phyloP scores from a whole-genome alignment of 257 asterid species.

The Ehretia macrophylla region DNA sequence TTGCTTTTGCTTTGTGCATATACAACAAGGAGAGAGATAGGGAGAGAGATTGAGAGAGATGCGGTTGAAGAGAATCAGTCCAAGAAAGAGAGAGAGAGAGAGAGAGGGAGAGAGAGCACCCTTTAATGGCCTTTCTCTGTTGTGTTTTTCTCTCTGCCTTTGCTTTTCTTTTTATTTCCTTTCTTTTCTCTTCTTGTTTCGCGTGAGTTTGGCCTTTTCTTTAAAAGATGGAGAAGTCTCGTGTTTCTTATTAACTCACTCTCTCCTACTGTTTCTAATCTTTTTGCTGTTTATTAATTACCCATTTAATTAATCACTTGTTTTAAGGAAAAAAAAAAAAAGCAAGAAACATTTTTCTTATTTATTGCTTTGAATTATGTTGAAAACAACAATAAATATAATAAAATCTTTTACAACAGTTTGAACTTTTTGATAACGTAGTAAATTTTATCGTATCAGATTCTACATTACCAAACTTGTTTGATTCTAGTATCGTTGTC shows the following conservation, averaged over 20 bases:
- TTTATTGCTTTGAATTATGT: neutral
- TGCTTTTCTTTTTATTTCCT: too few species aligned
- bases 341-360: neutral
- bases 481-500: too few species aligned
- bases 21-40: constrained; percentile 15
- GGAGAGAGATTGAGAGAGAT: constrained; percentile 6
- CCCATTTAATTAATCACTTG: neutral
- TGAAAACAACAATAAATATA: too few species aligned
- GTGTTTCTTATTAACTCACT: constrained; percentile 28
- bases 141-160: too few species aligned
- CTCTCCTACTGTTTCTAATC: constrained; percentile 1
- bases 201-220: constrained; percentile 30
- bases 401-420: too few species aligned
- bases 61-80: constrained; percentile 27
- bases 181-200: constrained; percentile 19
- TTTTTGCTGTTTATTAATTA: neutral
- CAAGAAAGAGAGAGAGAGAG: constrained; percentile 17
- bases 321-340: neutral
- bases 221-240: constrained; percentile 8
- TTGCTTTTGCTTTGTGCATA: constrained; percentile 19
- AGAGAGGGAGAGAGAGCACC: constrained; percentile 6
- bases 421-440: too few species aligned
- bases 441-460: too few species aligned
- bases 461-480: too few species aligned
- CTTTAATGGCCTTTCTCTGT: neutral